These are phyloP conservation scores for Phoenix roebelenii DNA, from an alignment of 176 grass and related monocot genomes.

Conservation along the genomic window DNA sequence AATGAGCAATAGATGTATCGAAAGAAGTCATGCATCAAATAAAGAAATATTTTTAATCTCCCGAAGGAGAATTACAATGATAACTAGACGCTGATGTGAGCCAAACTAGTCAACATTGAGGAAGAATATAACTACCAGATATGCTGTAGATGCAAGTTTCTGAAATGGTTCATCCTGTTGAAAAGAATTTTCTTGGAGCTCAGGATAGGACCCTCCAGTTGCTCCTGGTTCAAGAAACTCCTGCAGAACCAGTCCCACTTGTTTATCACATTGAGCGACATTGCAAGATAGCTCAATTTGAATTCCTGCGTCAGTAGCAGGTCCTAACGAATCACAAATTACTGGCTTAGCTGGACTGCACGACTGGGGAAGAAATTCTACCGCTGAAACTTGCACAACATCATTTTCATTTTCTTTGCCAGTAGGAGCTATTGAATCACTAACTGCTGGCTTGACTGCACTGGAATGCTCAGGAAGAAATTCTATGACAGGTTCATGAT, in stretches of 20 bases:
- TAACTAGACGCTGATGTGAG: too few relatives aligned
- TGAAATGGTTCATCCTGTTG: slow-evolving; percentile 5
- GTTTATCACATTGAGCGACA: slow-evolving; percentile 33
- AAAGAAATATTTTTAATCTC: too few relatives aligned
- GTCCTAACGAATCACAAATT: slow-evolving; percentile 10
- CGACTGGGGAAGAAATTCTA: slow-evolving; percentile 31
- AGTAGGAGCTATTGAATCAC: too few relatives aligned
- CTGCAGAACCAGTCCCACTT: slow-evolving; percentile 20
- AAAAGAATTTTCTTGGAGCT: not conserved
- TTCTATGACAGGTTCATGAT: too few relatives aligned
- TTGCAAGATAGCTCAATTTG: slow-evolving; percentile 21
- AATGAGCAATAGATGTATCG: too few relatives aligned
- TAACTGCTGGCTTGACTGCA: too few relatives aligned
- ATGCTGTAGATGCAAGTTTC: not conserved
- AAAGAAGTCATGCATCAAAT: too few relatives aligned
- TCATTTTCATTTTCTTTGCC: slow-evolving; percentile 1
- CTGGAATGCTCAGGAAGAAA: too few relatives aligned
- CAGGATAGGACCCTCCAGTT: not conserved
- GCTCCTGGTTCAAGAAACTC: slow-evolving; percentile 6
- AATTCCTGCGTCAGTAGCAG: slow-evolving; percentile 20
- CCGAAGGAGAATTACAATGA: too few relatives aligned
- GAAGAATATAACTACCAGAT: not conserved
- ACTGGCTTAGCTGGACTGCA: slow-evolving; percentile 26
- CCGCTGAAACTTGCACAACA: slow-evolving; percentile 32
- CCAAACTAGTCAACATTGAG: not conserved